Base-by-base conservation (phyloP, 257 asterid genomes). In the Cruciata laevipes region DNA sequence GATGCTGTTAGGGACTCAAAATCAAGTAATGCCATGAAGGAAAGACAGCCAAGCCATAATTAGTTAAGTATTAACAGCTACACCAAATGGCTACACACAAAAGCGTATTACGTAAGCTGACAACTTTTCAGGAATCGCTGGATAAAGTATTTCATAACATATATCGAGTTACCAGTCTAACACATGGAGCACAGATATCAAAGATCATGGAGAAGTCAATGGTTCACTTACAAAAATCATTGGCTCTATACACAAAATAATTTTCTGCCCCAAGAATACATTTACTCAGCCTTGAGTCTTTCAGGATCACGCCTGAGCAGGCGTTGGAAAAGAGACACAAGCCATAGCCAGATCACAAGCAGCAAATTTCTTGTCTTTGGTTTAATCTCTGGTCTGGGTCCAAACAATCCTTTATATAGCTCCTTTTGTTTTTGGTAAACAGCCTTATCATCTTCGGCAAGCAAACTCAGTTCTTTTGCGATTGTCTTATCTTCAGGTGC, bases 341-440 rank as follows among this genome's bases (percentile, higher is more conserved):
- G 47, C 95, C 96, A 94, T 58, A 79, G 89, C 96, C 95, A 94
- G 67, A 85, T 56, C 30, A 78, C 32, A 74, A 83, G 31, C 53
- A 90, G 74, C 85, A 82, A 75, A 70, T 78, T 90, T 40, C 73
- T 64, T 1, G 77, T 55, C 76, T 73, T 72, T 9, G 92, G 92
- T 72, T 84, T 80, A 42, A 89, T 78, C 35, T 88, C 88, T 20
- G 96, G 94, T 58, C 75, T 84, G 64, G 85, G 78, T 57, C 85
- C 91, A 78, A 94, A 90, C 53, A 94, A 77, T 57, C 99, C 95
- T 73, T 88, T 87, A 80, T 90, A 94, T 64, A 94, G 95, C 80
- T 94, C 96, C 84, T 88, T 90, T 75, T 94, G 99, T 68, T 87
- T 88, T 83, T 84, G 80, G 73, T 90, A 94, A 63, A 94, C 82